A percentile compares a stretch with the other conserved stretches of the same genome.
Evolutionary conservation across 2,329 filamentous ascomycete genomes (phyloP).

Genomic region (Neonectria punicea): DNA sequence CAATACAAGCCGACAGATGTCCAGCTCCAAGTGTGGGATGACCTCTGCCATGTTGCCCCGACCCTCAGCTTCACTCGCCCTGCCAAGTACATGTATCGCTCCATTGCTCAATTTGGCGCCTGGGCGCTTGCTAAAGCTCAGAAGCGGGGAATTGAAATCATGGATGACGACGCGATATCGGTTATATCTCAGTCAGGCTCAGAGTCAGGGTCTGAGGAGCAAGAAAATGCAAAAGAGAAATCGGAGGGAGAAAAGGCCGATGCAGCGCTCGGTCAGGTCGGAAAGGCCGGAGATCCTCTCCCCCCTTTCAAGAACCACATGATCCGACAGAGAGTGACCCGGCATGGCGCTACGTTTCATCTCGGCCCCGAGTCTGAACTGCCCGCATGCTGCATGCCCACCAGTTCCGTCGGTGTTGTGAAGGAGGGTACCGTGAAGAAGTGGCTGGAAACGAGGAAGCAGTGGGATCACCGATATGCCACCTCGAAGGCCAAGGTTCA

Average conservation of each 20-base stretch:
- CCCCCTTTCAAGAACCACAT: slow-evolving; percentile 85
- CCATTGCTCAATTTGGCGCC: slow-evolving; percentile 90
- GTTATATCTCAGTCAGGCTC: slow-evolving; percentile 72
- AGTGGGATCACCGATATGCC: slow-evolving; percentile 79
- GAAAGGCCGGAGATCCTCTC: slow-evolving; percentile 86
- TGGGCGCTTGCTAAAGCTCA: slow-evolving; percentile 91
- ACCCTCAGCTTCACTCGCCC: slow-evolving; percentile 97
- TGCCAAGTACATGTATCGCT: slow-evolving; percentile 95
- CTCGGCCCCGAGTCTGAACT: slow-evolving; percentile 74
- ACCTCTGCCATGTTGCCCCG: slow-evolving; percentile 90
- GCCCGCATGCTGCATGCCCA: slow-evolving; percentile 70
- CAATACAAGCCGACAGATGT: slow-evolving; percentile 88
- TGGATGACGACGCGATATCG: slow-evolving; percentile 81
- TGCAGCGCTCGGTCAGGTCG: slow-evolving; percentile 61
- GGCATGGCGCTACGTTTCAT: slow-evolving; percentile 78
- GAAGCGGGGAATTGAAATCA: slow-evolving; percentile 80
- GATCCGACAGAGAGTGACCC: slow-evolving; percentile 88
- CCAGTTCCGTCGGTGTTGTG: slow-evolving; percentile 77
- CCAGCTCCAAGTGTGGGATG: slow-evolving; percentile 95
- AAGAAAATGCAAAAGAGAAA: slow-evolving; percentile 34
- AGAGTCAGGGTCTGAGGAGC: slow-evolving; percentile 42
- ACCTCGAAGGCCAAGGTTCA: slow-evolving; percentile 77
- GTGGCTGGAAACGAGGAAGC: slow-evolving; percentile 80
- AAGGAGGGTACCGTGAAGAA: slow-evolving; percentile 83
- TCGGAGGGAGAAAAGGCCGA: slow-evolving; percentile 30